Base-by-base conservation (phyloP, 2,329 filamentous ascomycete genomes). In the Fusarium sp. region DNA sequence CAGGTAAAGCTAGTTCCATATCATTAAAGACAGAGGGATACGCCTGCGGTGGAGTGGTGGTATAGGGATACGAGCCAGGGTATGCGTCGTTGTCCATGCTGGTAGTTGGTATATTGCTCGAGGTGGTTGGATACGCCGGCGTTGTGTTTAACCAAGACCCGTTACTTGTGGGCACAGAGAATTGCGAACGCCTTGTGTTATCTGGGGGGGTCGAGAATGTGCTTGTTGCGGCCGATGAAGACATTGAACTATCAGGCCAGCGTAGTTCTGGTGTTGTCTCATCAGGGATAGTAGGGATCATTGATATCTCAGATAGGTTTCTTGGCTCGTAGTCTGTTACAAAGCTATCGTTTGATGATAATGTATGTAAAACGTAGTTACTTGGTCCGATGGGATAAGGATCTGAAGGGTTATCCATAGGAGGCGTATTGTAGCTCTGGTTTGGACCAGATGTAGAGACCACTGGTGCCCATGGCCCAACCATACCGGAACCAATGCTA, bases 141-240 rank as follows among this genome's bases (percentile, higher is more conserved):
- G 78, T 61, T 5, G 77, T 65, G 33, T 69, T 66, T 31, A 65
- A 72, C 80, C 79, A 82, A 20, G 77, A 75, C 2, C 70, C 60
- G 18, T 71, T 74, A 4, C 78, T 72, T 7, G 76, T 67, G 11
- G 69, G 71, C 15, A 68, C 70, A n/a, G 74, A 63, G 4, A 71
- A 60, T 9, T 68, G 73, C n/a, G 74, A 65, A 37, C 72, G 71
- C 23, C 74, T 65, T 4, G 76, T 70, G 42, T 74, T 76, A 15
- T 82, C 81, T 9, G 82, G 81, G 18, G 82, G 70, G 4, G 83
- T 82, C 4, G 84, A 85, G 66, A 81, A 85, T 23, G 76, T 77
- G 72, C 83, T 84, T 42, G 81, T 81, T 10, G 82, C 78, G n/a
- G 80, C 76, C 14, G 83, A 83, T 5, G 82, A 83, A 5, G 78